These are phyloP conservation scores for Lyophyllum shimeji DNA, from an alignment of 768 basidiomycete genomes.

Conservation along the genomic window DNA sequence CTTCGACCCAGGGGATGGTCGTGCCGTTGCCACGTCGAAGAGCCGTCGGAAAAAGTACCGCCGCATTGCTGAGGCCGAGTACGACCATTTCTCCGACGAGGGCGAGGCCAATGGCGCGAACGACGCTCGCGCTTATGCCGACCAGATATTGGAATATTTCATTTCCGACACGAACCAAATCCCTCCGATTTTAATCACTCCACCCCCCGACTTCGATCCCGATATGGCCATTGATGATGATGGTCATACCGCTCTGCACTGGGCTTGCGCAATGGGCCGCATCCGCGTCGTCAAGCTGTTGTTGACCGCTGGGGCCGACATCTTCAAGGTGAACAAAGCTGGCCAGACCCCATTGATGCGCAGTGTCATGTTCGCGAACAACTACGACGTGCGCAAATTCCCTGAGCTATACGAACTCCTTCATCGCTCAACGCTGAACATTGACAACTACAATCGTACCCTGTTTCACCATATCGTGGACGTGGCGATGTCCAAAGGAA, in stretches of 20 bases:
- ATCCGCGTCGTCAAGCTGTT: conserved; percentile 94
- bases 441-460: conserved; percentile 96
- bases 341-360: conserved; percentile 99
- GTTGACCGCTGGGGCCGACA: conserved; percentile 91
- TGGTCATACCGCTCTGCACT: conserved; percentile 94
- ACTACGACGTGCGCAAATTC: conserved; percentile 99
- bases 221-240: conserved; percentile 98
- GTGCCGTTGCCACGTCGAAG: conserved; percentile 30
- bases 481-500: conserved; percentile 95
- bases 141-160: conserved; percentile 97
- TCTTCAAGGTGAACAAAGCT: conserved; percentile 94
- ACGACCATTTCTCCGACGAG: conserved; percentile 43
- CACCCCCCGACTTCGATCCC: conserved; percentile 90
- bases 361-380: conserved; percentile 99
- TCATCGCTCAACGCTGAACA: conserved; percentile 97
- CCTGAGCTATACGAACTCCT: conserved; percentile 95
- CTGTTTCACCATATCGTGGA: conserved; percentile 99
- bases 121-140: conserved; percentile 78
- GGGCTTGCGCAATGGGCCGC: conserved; percentile 99
- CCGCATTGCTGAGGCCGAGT: conserved; percentile 45
- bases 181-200: conserved; percentile 82
- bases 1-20: conserved; percentile 40
- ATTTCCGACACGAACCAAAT: conserved; percentile 95
- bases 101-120: conserved; percentile 45
- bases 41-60: conserved; percentile 48